Evolutionary conservation across 345 rosid species (phyloP).

Genomic region (Hypericum perforatum): DNA sequence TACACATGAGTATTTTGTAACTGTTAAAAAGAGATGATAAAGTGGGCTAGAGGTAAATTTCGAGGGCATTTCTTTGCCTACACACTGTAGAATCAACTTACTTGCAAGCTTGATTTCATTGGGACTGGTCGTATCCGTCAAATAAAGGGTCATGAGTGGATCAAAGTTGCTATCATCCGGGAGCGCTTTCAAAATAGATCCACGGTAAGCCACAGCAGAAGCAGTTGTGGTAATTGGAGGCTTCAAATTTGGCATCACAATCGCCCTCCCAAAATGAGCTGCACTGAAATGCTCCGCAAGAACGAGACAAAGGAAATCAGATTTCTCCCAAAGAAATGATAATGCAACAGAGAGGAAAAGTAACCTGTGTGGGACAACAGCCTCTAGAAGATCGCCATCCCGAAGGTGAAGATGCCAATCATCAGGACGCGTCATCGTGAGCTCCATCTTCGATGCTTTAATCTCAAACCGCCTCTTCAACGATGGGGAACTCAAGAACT

Average conservation of each 20-base stretch:
- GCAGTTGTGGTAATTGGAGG: slow-evolving; percentile 74
- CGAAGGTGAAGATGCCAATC: slow-evolving; percentile 95
- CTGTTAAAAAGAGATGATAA: too few relatives aligned
- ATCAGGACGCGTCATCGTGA: slow-evolving; percentile 59
- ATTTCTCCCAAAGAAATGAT: not conserved
- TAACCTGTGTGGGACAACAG: slow-evolving; percentile 70
- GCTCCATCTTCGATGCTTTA: slow-evolving; percentile 43
- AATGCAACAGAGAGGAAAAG: not conserved
- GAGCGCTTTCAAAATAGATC: slow-evolving; percentile 50
- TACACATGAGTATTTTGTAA: too few relatives aligned
- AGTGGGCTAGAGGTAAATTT: too few relatives aligned
- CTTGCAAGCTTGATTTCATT: slow-evolving; percentile 88
- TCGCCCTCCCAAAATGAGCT: slow-evolving; percentile 64
- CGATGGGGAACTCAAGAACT: too few relatives aligned
- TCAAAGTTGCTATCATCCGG: slow-evolving; percentile 47
- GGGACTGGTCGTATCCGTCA: slow-evolving; percentile 78
- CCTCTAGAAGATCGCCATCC: slow-evolving; percentile 56
- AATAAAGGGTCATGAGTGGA: slow-evolving; percentile 91
- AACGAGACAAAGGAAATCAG: not conserved
- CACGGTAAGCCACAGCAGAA: slow-evolving; percentile 59
- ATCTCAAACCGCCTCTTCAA: slow-evolving; percentile 4
- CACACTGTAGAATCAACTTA: slow-evolving; percentile 21
- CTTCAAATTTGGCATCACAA: slow-evolving; percentile 91
- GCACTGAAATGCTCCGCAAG: slow-evolving; percentile 30
- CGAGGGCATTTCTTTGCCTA: not conserved